Evolutionary conservation across 306 rosid species (phyloP).

Genomic region (Coriaria nepalensis): DNA sequence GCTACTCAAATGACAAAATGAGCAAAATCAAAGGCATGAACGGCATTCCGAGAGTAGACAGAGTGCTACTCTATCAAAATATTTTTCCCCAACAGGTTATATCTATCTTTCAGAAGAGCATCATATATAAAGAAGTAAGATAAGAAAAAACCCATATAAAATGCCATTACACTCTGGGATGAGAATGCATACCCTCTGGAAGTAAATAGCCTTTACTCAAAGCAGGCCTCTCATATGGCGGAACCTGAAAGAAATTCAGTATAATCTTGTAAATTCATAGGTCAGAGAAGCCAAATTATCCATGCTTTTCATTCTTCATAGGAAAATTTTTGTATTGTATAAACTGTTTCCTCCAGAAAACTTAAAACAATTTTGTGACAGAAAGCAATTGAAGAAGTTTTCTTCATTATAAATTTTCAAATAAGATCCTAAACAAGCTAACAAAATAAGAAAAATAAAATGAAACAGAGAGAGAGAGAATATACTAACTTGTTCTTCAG

Average conservation of each 20-base stretch:
- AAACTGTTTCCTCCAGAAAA: no score
- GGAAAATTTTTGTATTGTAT: no score
- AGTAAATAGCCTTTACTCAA: constrained; percentile 93
- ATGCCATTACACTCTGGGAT: constrained; percentile 6
- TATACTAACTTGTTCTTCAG: constrained; percentile 63
- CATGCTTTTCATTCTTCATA: no score
- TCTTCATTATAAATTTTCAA: background rate
- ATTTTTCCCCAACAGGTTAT: no score
- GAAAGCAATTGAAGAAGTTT: no score
- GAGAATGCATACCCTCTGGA: constrained; percentile 63
- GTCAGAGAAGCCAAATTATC: background rate
- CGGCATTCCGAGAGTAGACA: no score
- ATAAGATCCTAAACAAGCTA: background rate
- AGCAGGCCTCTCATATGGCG: constrained; percentile 99
- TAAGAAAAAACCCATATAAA: background rate
- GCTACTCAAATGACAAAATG: no score
- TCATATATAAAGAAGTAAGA: no score
- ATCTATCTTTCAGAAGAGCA: no score
- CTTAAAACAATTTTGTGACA: no score
- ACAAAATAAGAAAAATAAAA: background rate
- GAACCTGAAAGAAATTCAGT: constrained; percentile 45
- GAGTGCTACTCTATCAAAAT: no score
- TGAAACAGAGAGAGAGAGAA: background rate
- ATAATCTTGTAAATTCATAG: constrained; percentile 12
- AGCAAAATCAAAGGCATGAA: no score